Evolutionary conservation across 805 yeast species (phyloP).

Genomic region (Yamadazyma akitaensis): DNA sequence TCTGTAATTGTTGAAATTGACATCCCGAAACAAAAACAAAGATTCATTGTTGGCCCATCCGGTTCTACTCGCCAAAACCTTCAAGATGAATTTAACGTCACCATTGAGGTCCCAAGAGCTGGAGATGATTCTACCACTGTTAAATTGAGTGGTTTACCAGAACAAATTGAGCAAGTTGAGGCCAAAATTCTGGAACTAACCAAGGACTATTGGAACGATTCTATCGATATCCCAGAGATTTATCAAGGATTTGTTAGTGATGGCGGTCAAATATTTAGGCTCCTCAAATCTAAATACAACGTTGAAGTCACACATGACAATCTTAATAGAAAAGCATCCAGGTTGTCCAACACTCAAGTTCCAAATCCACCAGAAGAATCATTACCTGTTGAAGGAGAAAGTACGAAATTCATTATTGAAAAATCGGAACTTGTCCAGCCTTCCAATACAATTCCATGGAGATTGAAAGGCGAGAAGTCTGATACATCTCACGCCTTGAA

Average conservation of each 20-base stretch:
- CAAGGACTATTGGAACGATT: slow-evolving; percentile 54
- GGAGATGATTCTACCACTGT: slow-evolving; percentile 50
- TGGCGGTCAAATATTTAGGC: slow-evolving; percentile 60
- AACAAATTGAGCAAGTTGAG: slow-evolving; percentile 59
- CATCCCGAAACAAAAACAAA: slow-evolving; percentile 71
- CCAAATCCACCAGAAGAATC: slow-evolving; percentile 49
- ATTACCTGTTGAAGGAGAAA: slow-evolving; percentile 36
- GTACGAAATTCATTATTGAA: slow-evolving; percentile 46
- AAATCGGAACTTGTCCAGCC: slow-evolving; percentile 18
- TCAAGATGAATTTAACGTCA: slow-evolving; percentile 66
- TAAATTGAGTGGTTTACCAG: slow-evolving; percentile 63
- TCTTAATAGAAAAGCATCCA: slow-evolving; percentile 46
- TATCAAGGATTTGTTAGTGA: slow-evolving; percentile 62
- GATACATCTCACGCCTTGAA: slow-evolving; percentile 52
- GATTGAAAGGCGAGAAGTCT: slow-evolving; percentile 53
- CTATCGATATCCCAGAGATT: slow-evolving; percentile 54
- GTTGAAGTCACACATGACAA: slow-evolving; percentile 62
- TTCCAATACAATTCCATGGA: slow-evolving; percentile 55
- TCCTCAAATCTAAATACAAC: slow-evolving; percentile 47
- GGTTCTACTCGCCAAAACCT: slow-evolving; percentile 72
- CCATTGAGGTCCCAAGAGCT: slow-evolving; percentile 63
- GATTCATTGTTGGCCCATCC: slow-evolving; percentile 74
- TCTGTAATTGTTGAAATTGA: slow-evolving; percentile 49
- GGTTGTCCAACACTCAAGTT: slow-evolving; percentile 41
- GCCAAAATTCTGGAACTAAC: slow-evolving; percentile 58